Conservation (phyloP, 345 rosid genomes). For the Durio zibethinus region DNA sequence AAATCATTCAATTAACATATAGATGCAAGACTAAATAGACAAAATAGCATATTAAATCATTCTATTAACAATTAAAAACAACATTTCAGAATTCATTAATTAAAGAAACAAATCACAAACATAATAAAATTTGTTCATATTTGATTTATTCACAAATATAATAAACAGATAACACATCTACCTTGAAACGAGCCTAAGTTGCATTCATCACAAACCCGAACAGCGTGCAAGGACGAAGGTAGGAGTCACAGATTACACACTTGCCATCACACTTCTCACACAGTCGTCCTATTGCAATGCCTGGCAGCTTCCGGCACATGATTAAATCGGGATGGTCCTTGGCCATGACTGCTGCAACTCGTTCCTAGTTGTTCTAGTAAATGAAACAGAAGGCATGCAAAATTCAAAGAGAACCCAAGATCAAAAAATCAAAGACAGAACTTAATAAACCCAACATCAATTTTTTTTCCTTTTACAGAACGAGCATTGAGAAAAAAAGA, state of each 20-base stretch:
- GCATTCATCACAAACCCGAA: conserved; percentile 69
- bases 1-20: neutral
- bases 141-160: too few relatives aligned
- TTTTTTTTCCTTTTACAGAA: neutral
- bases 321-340: conserved; percentile 79
- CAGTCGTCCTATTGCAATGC: conserved; percentile 66
- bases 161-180: conserved; percentile 62
- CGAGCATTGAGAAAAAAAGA: neutral
- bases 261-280: conserved; percentile 70
- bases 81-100: too few relatives aligned
- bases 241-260: conserved; percentile 68
- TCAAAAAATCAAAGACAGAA: neutral
- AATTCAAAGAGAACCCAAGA: neutral
- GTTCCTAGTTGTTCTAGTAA: neutral
- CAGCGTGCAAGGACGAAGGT: conserved; percentile 73
- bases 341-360: conserved; percentile 36
- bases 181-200: conserved; percentile 77
- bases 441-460: neutral
- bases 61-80: too few relatives aligned
- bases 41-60: too few relatives aligned
- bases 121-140: too few relatives aligned
- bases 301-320: conserved; percentile 76
- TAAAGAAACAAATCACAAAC: too few relatives aligned
- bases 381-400: neutral
- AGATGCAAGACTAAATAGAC: neutral